Evolutionary conservation across 169 alveolate genomes (phyloP).

Genomic region (Plasmodium gaboni): DNA sequence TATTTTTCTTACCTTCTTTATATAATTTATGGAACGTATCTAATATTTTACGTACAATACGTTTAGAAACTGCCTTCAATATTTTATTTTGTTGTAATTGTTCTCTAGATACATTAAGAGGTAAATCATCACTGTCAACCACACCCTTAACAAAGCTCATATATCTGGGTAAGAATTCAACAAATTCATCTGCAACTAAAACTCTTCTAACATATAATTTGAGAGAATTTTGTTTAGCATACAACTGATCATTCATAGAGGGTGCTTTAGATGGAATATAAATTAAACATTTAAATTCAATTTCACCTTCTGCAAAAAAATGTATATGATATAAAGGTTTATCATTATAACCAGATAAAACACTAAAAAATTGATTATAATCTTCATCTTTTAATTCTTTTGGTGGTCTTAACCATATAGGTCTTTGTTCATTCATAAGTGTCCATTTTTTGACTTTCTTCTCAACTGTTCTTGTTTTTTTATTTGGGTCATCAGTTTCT

Average conservation of each 20-base stretch:
- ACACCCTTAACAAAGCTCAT: constrained; percentile 95
- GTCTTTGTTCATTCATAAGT: constrained; percentile 96
- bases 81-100: constrained; percentile 95
- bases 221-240: constrained; percentile 89
- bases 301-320: constrained; percentile 99
- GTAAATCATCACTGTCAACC: constrained; percentile 96
- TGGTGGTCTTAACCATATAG: constrained; percentile 97
- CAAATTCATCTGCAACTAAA: constrained; percentile 95
- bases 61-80: constrained; percentile 95
- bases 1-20: constrained; percentile 89
- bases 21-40: constrained; percentile 94
- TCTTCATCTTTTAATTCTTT: constrained; percentile 97
- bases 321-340: constrained; percentile 98
- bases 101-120: constrained; percentile 96
- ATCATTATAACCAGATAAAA: constrained; percentile 95
- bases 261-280: constrained; percentile 96
- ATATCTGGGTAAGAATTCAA: constrained; percentile 95
- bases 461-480: constrained; percentile 89
- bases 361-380: constrained; percentile 95
- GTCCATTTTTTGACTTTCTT: constrained; percentile 90
- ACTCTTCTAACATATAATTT: constrained; percentile 94
- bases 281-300: constrained; percentile 97
- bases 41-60: constrained; percentile 96
- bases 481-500: constrained; percentile 85
- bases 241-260: constrained; percentile 94